Evolutionary conservation across 2,329 filamentous ascomycete genomes (phyloP).

Genomic region (Pseudogymnoascus sp.): DNA sequence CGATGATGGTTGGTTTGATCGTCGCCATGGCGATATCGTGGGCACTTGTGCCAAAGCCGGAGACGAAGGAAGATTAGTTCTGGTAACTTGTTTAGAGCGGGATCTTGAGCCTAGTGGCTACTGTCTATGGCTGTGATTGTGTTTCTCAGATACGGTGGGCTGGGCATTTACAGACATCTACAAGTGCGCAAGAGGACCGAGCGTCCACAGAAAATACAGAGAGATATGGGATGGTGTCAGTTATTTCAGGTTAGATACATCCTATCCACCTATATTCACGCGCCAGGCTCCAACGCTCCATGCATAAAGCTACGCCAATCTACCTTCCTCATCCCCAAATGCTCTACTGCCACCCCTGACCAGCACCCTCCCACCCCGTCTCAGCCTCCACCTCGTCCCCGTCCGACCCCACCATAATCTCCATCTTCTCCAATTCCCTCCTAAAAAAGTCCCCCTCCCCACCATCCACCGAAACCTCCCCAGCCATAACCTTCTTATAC

Average conservation of each 20-base stretch:
- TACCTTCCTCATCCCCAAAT: background rate
- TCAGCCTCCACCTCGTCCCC: conserved; percentile 17
- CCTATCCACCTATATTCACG: background rate
- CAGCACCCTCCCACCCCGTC: conserved; percentile 20
- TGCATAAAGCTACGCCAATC: background rate
- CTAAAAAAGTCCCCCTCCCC: conserved; percentile 77
- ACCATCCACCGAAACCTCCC: conserved; percentile 46
- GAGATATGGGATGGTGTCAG: background rate
- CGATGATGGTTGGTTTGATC: conserved; percentile 43
- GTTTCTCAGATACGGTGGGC: background rate
- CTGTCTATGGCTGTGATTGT: background rate
- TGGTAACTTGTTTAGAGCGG: background rate
- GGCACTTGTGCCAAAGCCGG: conserved; percentile 34
- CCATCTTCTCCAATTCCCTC: conserved; percentile 65
- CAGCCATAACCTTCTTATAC: conserved; percentile 72
- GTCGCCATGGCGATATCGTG: conserved; percentile 40
- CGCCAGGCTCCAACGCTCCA: background rate
- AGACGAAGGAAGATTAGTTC: conserved; percentile 1
- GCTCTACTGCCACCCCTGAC: conserved; percentile 3
- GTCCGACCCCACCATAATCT: background rate
- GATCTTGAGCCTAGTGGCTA: background rate
- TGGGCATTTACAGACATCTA: background rate
- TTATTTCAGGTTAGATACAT: background rate
- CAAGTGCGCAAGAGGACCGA: background rate
- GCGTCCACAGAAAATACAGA: background rate